phyloP scores from a whole-genome alignment of 352 stramenopile species.

The Lagenidium giganteum region DNA sequence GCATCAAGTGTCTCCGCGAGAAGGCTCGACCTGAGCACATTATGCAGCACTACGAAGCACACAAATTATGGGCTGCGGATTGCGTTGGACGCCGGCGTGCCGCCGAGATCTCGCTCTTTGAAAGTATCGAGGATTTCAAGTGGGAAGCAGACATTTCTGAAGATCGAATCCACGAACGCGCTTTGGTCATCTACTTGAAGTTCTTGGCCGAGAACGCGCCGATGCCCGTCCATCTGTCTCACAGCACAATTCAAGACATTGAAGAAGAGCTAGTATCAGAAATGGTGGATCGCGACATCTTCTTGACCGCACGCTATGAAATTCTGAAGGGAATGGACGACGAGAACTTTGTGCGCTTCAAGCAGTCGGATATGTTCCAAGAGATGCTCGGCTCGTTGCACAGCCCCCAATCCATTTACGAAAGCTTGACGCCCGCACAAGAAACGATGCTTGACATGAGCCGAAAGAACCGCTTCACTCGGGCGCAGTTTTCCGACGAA shows the following conservation, averaged over 20 bases:
- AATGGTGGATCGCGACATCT: conserved; percentile 33
- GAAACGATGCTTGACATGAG: conserved; percentile 35
- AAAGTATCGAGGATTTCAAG: conserved; percentile 65
- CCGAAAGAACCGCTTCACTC: conserved; percentile 6
- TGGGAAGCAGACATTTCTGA: conserved; percentile 49
- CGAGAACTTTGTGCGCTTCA: conserved; percentile 41
- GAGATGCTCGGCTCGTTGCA: conserved; percentile 39
- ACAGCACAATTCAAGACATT: conserved; percentile 21
- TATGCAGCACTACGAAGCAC: conserved; percentile 65
- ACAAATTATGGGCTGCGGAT: conserved; percentile 53
- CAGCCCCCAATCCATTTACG: conserved; percentile 38
- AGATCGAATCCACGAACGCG: conserved; percentile 40
- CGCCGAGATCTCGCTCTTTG: conserved; percentile 51
- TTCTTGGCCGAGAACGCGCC: conserved; percentile 35
- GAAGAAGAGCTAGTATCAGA: conserved; percentile 38
- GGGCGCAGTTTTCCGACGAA: no score
- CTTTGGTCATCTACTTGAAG: conserved; percentile 54
- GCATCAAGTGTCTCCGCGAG: conserved; percentile 57
- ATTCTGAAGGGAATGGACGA: conserved; percentile 52
- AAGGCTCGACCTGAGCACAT: conserved; percentile 39
- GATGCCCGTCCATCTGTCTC: conserved; percentile 27
- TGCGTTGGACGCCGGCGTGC: conserved; percentile 35
- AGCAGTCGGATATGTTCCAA: conserved; percentile 31
- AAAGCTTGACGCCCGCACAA: conserved; percentile 30
- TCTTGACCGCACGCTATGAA: conserved; percentile 30